Evolutionary conservation across 2,329 filamentous ascomycete genomes (phyloP), one percentile per base, ranked within the genome.

Genomic region (Mycosphaerella arachidis): DNA sequence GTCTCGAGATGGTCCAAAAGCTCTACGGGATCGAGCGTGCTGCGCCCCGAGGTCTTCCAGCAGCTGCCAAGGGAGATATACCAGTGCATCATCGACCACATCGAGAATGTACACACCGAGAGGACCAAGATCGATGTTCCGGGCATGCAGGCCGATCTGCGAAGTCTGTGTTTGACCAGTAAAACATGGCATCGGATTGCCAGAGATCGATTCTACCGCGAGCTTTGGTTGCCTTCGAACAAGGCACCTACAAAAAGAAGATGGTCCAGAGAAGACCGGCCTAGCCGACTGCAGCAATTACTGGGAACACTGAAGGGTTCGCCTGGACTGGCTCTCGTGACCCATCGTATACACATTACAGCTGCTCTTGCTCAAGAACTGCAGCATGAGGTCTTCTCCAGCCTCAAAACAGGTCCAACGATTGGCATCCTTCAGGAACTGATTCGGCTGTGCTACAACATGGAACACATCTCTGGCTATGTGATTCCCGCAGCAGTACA

Each of bases 361-460:
- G 79, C 81, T 48, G 72, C 82, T 54, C 76, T 82, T 45, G 64
- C 68, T 3, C 58, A 74, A 2, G 73, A 76, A 46, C 66, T 73
- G n/a, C 66, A 71, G 48, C 70, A 70, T 13, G 60, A 68, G 27
- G 68, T 60, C 1, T 53, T 58, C 48, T 76, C 57, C 61, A 46
- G 74, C 7, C 68, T 76, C 59, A 68, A 69, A 37, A 60, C 70
- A 77, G 59, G 76, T 75, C 29, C 27, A 4, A 58, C 52, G 67
- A 75, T 81, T 66, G 79, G 83, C 59, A 60, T 81, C 18, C 71
- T 85, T 18, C 81, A 82, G 6, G 84, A 82, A 0, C 74, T 86
- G 40, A 80, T 86, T 33, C 83, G 84, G 78, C 78, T 79, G 2
- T 86, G 82, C 65, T 82, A 83, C 7, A 83, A 82, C 60, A 70